A percentile compares a stretch with the other conserved stretches of the same genome.
phyloP scores from a whole-genome alignment of 2,329 filamentous ascomycete species.

The Claviceps fusiformis region DNA sequence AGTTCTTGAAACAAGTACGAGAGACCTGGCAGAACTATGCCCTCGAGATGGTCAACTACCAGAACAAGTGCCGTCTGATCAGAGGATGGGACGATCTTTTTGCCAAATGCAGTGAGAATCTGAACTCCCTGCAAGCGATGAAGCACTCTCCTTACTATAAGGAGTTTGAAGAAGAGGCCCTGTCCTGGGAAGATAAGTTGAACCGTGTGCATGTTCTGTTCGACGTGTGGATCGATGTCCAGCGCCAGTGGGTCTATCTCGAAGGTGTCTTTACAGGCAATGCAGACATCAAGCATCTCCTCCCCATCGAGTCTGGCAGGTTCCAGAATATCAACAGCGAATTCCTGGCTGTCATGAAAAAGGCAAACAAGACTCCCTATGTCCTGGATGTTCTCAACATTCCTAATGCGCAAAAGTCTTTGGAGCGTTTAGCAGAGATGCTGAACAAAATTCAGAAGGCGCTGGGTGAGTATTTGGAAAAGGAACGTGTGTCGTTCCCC shows the following conservation, averaged over 20 bases:
- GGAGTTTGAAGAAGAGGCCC: conserved; percentile 95
- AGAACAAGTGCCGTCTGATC: conserved; percentile 95
- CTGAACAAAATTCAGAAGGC: conserved; percentile 99
- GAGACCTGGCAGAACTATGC: conserved; percentile 95
- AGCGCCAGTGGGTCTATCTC: conserved; percentile 98
- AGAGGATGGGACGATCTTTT: conserved; percentile 97
- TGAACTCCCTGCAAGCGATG: conserved; percentile 97
- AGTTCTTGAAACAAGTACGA: conserved; percentile 90
- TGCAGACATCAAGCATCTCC: conserved; percentile 93
- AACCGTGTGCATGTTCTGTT: conserved; percentile 96
- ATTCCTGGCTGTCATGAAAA: conserved; percentile 98
- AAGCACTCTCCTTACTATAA: conserved; percentile 98
- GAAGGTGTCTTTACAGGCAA: conserved; percentile 98
- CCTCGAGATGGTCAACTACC: conserved; percentile 89
- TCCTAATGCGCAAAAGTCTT: conserved; percentile 84
- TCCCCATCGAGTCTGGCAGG: conserved; percentile 89
- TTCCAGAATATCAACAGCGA: conserved; percentile 99
- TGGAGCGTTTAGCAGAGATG: conserved; percentile 90
- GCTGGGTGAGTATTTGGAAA: conserved; percentile 93
- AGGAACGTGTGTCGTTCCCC: conserved; percentile 92
- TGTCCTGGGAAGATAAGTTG: conserved; percentile 93
- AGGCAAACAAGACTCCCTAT: conserved; percentile 91
- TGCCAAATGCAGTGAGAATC: conserved; percentile 93
- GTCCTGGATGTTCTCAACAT: conserved; percentile 95
- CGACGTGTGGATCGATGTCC: conserved; percentile 99